phyloP scores from a whole-genome alignment of 2,329 filamentous ascomycete genomes.

The Monosporascus sp. region DNA sequence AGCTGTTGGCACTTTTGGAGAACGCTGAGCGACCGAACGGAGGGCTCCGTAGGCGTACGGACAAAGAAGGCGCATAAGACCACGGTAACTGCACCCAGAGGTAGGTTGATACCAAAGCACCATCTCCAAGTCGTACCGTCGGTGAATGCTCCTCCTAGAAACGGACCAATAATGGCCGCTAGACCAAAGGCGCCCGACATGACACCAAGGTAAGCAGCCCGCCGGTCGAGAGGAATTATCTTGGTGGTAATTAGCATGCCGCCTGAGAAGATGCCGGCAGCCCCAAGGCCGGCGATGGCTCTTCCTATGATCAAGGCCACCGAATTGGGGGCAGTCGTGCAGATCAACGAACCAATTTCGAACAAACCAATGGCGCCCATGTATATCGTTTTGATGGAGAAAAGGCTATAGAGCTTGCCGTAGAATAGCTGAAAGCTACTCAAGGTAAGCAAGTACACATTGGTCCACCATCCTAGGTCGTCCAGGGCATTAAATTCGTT shows the following conservation, averaged over 20 bases:
- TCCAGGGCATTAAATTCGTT: slow-evolving; percentile 28
- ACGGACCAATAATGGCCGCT: slow-evolving; percentile 10
- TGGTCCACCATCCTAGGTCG: slow-evolving; percentile 39
- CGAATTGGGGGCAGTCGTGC: slow-evolving; percentile 19
- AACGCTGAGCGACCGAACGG: not conserved
- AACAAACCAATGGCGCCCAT: slow-evolving; percentile 15
- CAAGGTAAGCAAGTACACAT: slow-evolving; percentile 30
- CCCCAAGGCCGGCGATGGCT: slow-evolving; percentile 16
- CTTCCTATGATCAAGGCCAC: slow-evolving; percentile 20
- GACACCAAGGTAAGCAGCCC: slow-evolving; percentile 8
- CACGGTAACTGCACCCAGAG: not conserved
- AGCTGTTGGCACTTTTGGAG: slow-evolving; percentile 2
- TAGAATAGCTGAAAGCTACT: slow-evolving; percentile 27
- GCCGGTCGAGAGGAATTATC: slow-evolving; percentile 3
- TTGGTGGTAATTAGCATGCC: slow-evolving; percentile 6
- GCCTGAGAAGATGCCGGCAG: slow-evolving; percentile 8
- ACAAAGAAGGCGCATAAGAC: not conserved
- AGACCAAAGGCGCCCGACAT: slow-evolving; percentile 8
- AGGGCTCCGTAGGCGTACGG: not conserved
- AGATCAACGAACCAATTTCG: slow-evolving; percentile 23
- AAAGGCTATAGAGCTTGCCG: slow-evolving; percentile 20
- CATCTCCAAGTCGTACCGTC: slow-evolving; percentile 6
- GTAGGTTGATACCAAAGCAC: slow-evolving; percentile 3
- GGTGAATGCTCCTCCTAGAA: slow-evolving; percentile 7
- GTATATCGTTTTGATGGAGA: slow-evolving; percentile 13